phyloP scores from a whole-genome alignment of 768 basidiomycete genomes.

The Tylopilus felleus region DNA sequence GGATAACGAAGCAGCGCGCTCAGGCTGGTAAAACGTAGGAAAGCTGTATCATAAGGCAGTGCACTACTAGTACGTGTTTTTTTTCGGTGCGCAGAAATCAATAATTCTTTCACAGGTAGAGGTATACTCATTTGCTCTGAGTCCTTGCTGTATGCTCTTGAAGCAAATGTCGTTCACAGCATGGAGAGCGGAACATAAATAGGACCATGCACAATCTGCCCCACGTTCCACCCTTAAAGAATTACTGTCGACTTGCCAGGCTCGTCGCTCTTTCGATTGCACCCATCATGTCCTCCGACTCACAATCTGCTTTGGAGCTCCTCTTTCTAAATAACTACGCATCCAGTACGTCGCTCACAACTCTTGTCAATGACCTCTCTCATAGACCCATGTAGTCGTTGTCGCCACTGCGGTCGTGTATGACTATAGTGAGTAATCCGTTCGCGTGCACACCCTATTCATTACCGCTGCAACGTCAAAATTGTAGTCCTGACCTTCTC shows the following conservation, averaged over 20 bases:
- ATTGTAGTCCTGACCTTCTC: neutral
- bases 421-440: neutral
- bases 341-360: neutral
- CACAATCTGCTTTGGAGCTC: neutral
- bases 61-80: conserved; percentile 1
- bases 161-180: neutral
- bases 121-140: no score
- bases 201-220: neutral
- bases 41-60: neutral
- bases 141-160: no score
- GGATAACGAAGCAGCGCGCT: no score
- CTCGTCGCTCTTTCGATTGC: neutral
- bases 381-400: neutral
- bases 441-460: neutral
- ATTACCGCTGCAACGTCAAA: no score
- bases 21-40: neutral
- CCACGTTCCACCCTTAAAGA: no score
- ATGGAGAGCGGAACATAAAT: neutral
- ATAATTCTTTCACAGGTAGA: no score
- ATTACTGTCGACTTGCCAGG: neutral
- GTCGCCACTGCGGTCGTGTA: neutral
- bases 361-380: neutral
- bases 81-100: no score
- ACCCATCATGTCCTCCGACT: neutral
- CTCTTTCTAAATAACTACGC: neutral